phyloP scores from a whole-genome alignment of 345 rosid genomes.

The Citrus medica region DNA sequence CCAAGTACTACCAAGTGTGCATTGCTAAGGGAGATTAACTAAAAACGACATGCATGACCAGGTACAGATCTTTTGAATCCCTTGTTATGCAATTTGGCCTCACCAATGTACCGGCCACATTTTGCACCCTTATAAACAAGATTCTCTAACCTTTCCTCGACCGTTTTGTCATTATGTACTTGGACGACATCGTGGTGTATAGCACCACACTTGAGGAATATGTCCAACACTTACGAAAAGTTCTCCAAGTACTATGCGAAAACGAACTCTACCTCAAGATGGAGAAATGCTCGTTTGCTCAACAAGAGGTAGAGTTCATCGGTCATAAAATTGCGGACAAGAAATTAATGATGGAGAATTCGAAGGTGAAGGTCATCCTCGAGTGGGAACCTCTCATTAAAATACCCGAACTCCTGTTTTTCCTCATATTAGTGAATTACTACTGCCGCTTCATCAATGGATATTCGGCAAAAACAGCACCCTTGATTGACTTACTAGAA shows the following conservation, averaged over 20 bases:
- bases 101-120: too few relatives aligned
- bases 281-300: accelerated
- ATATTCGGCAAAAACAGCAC: too few relatives aligned
- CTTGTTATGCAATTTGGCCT: too few relatives aligned
- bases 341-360: too few relatives aligned
- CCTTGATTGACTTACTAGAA: accelerated
- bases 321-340: accelerated
- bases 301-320: accelerated
- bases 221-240: accelerated
- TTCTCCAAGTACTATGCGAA: accelerated
- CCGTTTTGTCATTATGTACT: accelerated
- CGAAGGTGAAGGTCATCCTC: too few relatives aligned
- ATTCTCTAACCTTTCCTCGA: accelerated
- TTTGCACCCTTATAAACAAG: too few relatives aligned
- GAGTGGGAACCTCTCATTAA: accelerated
- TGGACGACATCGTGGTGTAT: too few relatives aligned
- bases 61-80: accelerated
- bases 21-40: too few relatives aligned
- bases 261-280: too few relatives aligned
- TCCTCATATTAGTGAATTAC: accelerated
- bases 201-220: too few relatives aligned
- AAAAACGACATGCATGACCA: too few relatives aligned
- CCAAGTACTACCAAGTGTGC: accelerated
- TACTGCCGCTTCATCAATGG: accelerated
- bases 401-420: accelerated